Evolutionary conservation across 2,329 filamentous ascomycete genomes (phyloP), one percentile per base, ranked within the genome.

Genomic region (Diaporthe eres): DNA sequence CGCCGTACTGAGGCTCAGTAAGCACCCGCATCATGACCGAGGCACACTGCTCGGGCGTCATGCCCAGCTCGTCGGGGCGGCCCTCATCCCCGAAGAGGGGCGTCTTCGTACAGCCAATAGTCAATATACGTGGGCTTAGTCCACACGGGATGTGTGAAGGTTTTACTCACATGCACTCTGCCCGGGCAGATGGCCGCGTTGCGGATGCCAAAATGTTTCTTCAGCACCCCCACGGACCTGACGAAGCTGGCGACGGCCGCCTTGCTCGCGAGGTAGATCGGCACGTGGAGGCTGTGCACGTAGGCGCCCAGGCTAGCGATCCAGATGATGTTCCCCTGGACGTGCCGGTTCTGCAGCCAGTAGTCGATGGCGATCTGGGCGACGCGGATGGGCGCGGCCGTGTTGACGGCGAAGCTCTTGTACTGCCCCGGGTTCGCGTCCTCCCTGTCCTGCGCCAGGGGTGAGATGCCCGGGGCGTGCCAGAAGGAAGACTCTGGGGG

Each of bases 191-290:
- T 60, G 47, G 77, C 78, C 0, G 76, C 57, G 53, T 75, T 76
- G 3, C 78, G 75, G 61, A 80, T 79, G 5, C 76, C 76, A 2
- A 79, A 53, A 0, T 39, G 60, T 2, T 75, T 57, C 72, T 65
- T 76, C 58, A 78, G 53, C 17, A 55, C 37, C 15, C 44, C 74
- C 34, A 80, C 73, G 31, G 74, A 78, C 71, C 72, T 76, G 67
- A 77, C 75, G 22, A 80, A 68, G 58, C 76, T 79, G 58, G 79
- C 72, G n/a, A 82, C 68, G 4, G 79, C 81, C 0, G 78, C 79
- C 72, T 84, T 84, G 76, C 79, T 81, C 0, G 81, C 75, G 42
- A 79, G 80, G 77, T 83, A 83, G 47, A 83, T 61, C 0, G 82
- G 83, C 0, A 82, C 80, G 13, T 79, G 77, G 9, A 83, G 42